Evolutionary conservation across 2,329 filamentous ascomycete species (phyloP).

Genomic region (Hymenoscyphus linearis): DNA sequence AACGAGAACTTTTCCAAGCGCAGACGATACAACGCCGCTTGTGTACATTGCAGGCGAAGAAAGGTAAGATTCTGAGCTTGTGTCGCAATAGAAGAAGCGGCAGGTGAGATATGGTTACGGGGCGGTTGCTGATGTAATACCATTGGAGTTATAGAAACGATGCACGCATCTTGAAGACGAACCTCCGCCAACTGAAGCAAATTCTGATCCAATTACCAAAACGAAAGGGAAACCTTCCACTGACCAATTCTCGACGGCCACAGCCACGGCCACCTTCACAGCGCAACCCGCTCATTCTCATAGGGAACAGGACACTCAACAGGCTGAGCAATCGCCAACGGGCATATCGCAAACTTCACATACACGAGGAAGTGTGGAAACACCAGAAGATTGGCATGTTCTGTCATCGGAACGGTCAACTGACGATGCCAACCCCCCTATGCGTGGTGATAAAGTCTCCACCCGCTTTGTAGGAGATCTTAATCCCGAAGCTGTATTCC

Average conservation of each 20-base stretch:
- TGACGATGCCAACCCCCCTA: not conserved
- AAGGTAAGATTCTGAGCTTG: not conserved
- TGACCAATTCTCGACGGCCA: not conserved
- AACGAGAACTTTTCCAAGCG: not conserved
- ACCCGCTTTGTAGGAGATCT: constrained; percentile 6
- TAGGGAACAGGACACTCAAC: not conserved
- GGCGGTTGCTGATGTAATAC: not conserved
- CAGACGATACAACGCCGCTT: constrained; percentile 3
- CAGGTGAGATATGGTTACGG: no score
- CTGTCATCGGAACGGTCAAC: not conserved
- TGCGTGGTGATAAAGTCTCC: not conserved
- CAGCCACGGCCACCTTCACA: not conserved
- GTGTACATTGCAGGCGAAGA: constrained; percentile 6
- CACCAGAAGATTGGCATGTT: not conserved
- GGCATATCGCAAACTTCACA: not conserved
- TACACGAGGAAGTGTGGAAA: not conserved
- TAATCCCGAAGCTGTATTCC: constrained; percentile 5
- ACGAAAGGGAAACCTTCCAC: not conserved
- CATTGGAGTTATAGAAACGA: not conserved
- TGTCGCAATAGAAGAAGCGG: no score
- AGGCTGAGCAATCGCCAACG: not conserved
- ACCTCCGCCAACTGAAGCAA: not conserved
- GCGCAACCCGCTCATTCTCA: not conserved
- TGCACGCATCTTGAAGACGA: not conserved
- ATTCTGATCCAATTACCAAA: no score